Base-by-base conservation (phyloP, 2,329 filamentous ascomycete species). In the Tolypocladium ophioglossoides region DNA sequence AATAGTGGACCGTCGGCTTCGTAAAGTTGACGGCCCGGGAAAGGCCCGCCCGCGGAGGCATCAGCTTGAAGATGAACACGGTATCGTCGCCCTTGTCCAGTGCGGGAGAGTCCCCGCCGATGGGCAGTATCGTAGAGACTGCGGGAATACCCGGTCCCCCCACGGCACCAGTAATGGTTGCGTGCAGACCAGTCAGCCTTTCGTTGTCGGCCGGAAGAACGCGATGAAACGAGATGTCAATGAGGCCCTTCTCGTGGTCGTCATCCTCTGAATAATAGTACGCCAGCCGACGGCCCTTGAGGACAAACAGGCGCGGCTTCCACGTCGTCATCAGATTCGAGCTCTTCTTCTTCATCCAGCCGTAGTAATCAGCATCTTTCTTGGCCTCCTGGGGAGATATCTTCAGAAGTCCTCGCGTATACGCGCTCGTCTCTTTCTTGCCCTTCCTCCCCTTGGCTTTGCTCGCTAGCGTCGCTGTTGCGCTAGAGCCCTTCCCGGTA, bases 281-380 rank as follows among this genome's bases (percentile, higher is more conserved):
- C 0, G 91, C 91, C 34, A 99, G 75, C 5, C 94, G 85, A 52
- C 92, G 85, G 34, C 94, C 94, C 64, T 91, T 91, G 55, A 99
- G 82, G 9, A 99, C 86, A 66, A 99, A 99, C n/a, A 97, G 78
- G 14, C 94, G 85, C 14, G 91, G 88, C 66, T 97, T 99, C 94
- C 94, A 99, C 2, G 91, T 96, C 2, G 91, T 91, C 86, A 99
- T 96, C 37, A 97, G 77, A 64, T 92, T 94, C 1, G 90, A 92
- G 56, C 90, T 96, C 71, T 95, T 91, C 79, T 99, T 99, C 77
- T 94, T 97, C 94, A 99, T 99, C 94, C 94, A 99, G 1, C 94
- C 94, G 64, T 86, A 92, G 68, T 96, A 97, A 66, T 99, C 92
- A 54, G 90, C 92, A 57, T 83, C 84, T 57, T 84, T 75, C 70